Evolutionary conservation across 192 early-diverging fungal genomes (phyloP), one percentile per base, ranked within the genome.

Genomic region (Obelidium mucronatum): DNA sequence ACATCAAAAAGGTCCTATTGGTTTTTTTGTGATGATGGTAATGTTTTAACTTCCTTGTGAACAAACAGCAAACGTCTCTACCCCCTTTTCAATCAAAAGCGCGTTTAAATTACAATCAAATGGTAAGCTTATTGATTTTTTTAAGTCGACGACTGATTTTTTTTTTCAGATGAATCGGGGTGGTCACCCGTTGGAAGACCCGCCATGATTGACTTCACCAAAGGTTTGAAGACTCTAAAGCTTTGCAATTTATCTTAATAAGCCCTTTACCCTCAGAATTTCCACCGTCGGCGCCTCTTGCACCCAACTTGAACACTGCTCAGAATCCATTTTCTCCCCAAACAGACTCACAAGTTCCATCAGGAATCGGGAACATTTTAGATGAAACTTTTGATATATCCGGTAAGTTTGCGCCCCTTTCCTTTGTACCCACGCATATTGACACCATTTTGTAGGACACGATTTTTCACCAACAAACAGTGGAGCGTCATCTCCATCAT

Each of bases 371-470:
- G 42, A 67, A 67, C 48, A n/a, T 67, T 1, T 31, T 67, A 26
- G 66, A 67, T 44, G 66, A 67, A 48, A 51, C 36, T 6, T 67
- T 67, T 67, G 66, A 67, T 52, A 67, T 67, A 51, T 67, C 66
- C 17, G 66, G 66, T 67, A 3, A 6, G 63, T 22, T 22, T 26
- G 17, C 17, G 13, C 11, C 40, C 40, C 19, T 31, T 42, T 3
- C n/a, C 8, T 22, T 13, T 22, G 22, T 13, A 51, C 8, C 48
- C 48, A 8, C 22, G 22, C 8, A 51, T 51, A 8, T 22, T 22
- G 48, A 8, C 8, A 8, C 48, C 17, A 24, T 28, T 31, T 51
- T 28, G 1, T 22, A 72, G 69, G 69, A 72, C 34, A 72, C 35
- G 54, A 54, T 35, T 72, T 72, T 40, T 39, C 53, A 36, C 69